Evolutionary conservation across 306 rosid species (phyloP).

Genomic region (Ammopiptanthus mongolicus): DNA sequence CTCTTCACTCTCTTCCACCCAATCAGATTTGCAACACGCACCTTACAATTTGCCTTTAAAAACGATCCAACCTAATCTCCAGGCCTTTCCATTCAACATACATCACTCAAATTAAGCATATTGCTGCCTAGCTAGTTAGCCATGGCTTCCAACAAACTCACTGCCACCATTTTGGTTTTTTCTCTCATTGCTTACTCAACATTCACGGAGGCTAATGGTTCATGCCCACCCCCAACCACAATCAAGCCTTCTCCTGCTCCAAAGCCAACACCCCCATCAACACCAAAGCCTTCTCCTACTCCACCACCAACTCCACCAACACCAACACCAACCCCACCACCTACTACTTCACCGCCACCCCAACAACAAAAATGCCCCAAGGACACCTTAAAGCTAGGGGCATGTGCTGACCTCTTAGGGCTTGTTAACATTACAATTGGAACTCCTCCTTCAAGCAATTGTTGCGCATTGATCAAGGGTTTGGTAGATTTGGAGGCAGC

Average conservation of each 20-base stretch:
- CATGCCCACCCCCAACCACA: constrained; percentile 16
- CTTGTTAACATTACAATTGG: constrained; percentile 41
- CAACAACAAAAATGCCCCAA: constrained; percentile 47
- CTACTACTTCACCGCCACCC: not conserved
- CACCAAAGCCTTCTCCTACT: not conserved
- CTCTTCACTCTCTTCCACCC: constrained; percentile 45
- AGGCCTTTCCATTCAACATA: not conserved
- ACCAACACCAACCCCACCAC: not conserved
- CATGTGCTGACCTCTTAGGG: constrained; percentile 54
- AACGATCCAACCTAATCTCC: not conserved
- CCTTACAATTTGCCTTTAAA: constrained; percentile 49
- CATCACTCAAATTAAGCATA: not conserved
- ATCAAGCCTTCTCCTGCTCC: not conserved
- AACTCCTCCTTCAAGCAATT: constrained; percentile 43
- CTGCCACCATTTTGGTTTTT: constrained; percentile 38
- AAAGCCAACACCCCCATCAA: not conserved
- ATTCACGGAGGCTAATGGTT: constrained; percentile 27
- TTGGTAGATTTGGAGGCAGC: constrained; percentile 69
- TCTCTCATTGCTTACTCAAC: constrained; percentile 49
- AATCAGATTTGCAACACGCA: constrained; percentile 23
- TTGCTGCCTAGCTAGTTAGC: not conserved
- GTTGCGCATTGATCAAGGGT: constrained; percentile 64
- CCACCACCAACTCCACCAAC: not conserved
- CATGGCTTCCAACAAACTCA: constrained; percentile 47
- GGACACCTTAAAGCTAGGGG: constrained; percentile 65